Evolutionary conservation across 2,329 filamentous ascomycete genomes (phyloP).

Genomic region (Coniochaeta hoffmannii): DNA sequence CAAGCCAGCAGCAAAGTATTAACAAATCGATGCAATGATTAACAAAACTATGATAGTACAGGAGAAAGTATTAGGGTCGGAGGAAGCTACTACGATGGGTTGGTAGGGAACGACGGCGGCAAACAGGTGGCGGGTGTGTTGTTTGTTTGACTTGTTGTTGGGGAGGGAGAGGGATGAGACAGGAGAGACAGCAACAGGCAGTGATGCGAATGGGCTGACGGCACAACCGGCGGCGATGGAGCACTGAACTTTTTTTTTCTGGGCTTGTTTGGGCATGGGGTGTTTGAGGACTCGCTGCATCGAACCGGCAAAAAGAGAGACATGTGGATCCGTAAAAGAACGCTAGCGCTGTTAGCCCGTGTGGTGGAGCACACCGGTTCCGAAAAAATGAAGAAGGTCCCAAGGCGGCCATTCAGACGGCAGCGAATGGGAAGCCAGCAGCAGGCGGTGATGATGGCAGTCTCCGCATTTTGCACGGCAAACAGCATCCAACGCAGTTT

Average conservation of each 20-base stretch:
- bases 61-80: background rate
- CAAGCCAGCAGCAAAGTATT: background rate
- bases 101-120: background rate
- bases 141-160: background rate
- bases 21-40: background rate
- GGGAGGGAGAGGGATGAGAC: conserved; percentile 1
- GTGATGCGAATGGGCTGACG: conserved; percentile 2
- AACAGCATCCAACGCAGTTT: background rate
- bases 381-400: background rate
- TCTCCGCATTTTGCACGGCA: conserved; percentile 1
- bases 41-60: conserved; percentile 1
- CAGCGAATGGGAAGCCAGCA: background rate
- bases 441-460: background rate
- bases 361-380: background rate
- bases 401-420: background rate
- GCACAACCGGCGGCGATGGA: conserved; percentile 2
- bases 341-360: background rate
- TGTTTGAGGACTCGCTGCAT: conserved; percentile 10
- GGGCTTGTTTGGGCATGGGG: conserved; percentile 8
- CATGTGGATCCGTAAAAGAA: background rate
- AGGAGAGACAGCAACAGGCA: background rate
- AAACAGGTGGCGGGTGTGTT: background rate
- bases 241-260: conserved; percentile 17
- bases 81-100: background rate
- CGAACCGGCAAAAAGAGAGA: background rate